Percentiles rank a stretch among this genome's conserved stretches.
Evolutionary conservation across 73 alveolate genomes (phyloP).

Genomic region (Breviolum minutum): DNA sequence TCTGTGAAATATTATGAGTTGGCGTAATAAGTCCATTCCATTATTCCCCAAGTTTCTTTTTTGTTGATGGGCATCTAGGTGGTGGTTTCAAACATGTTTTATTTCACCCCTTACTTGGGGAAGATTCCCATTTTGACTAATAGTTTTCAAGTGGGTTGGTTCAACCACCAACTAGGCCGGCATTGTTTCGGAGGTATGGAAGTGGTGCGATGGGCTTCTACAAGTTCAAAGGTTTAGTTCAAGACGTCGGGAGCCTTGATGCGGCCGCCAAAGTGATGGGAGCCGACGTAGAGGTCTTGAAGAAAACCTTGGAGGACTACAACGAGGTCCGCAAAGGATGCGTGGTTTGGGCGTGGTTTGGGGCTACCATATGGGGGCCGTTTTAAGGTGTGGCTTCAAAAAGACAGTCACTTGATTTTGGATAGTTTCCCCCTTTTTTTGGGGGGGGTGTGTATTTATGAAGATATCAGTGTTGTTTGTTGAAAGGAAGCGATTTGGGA

Average conservation of each 20-base stretch:
- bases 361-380: not conserved
- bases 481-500: too few relatives aligned
- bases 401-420: too few relatives aligned
- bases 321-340: not conserved
- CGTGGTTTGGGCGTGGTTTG: not conserved
- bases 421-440: not conserved
- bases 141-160: too few relatives aligned
- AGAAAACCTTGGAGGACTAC: conserved; percentile 37
- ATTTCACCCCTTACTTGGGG: too few relatives aligned
- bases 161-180: too few relatives aligned
- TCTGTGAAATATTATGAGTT: too few relatives aligned
- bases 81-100: too few relatives aligned
- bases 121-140: too few relatives aligned
- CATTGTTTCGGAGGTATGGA: conserved; percentile 22
- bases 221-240: conserved; percentile 75
- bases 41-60: too few relatives aligned
- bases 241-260: conserved; percentile 36
- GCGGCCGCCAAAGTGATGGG: conserved; percentile 67
- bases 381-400: too few relatives aligned
- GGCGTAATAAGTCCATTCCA: too few relatives aligned
- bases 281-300: not conserved
- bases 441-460: not conserved
- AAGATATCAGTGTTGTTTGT: not conserved
- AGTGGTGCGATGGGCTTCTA: conserved; percentile 88
- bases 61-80: too few relatives aligned